Percentiles rank a stretch among this genome's conserved stretches.
phyloP scores from a whole-genome alignment of 176 grass and related monocot genomes.

The Lolium multiflorum region DNA sequence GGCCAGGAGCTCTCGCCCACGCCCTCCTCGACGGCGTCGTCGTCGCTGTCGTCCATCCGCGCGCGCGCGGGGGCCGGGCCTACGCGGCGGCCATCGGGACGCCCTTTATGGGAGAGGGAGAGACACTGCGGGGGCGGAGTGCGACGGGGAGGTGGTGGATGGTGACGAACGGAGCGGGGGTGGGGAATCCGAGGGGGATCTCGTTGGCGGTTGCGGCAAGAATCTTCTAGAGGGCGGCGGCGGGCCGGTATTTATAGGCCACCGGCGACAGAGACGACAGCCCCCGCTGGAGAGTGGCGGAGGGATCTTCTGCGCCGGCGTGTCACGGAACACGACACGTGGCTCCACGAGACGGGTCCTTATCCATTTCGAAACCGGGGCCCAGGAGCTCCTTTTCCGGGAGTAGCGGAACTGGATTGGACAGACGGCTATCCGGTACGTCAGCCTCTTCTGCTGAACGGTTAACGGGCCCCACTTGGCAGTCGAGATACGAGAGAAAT shows the following conservation, averaged over 20 bases:
- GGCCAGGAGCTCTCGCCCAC: constrained; percentile 67
- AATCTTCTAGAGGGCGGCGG: constrained; percentile 50
- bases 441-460: no score
- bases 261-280: constrained; percentile 4
- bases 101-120: background rate
- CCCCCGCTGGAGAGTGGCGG: background rate
- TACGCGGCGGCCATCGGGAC: constrained; percentile 36
- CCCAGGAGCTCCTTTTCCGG: background rate
- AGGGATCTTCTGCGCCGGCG: constrained; percentile 22
- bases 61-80: constrained; percentile 38
- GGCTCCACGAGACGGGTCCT: background rate
- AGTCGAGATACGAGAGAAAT: no score
- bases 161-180: constrained; percentile 33
- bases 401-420: background rate
- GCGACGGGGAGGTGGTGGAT: background rate
- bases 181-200: constrained; percentile 47
- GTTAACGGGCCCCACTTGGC: no score
- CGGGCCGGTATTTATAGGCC: constrained; percentile 19
- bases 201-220: constrained; percentile 45
- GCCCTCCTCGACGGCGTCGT: constrained; percentile 58
- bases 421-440: background rate
- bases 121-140: background rate
- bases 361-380: background rate
- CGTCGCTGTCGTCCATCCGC: constrained; percentile 33
- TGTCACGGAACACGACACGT: background rate